Evolutionary conservation across 2,329 filamentous ascomycete species (phyloP).

Genomic region (Claviceps arundinis): DNA sequence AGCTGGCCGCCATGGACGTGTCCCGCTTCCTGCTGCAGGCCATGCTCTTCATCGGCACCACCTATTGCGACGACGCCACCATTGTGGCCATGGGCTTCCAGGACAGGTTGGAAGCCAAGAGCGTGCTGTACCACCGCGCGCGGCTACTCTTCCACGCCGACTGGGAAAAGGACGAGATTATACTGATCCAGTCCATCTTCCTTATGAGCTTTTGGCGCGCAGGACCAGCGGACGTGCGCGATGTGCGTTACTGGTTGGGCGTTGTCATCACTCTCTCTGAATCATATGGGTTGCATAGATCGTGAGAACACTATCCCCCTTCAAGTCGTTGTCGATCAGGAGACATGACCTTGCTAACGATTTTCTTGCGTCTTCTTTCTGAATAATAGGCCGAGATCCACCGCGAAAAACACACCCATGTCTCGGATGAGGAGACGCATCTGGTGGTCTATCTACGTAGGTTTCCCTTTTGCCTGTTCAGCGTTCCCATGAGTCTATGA

Average conservation of each 20-base stretch:
- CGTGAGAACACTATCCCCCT: constrained; percentile 10
- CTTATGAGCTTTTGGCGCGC: constrained; percentile 43
- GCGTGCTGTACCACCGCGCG: constrained; percentile 34
- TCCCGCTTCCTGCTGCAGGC: constrained; percentile 38
- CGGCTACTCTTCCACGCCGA: constrained; percentile 40
- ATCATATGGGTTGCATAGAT: constrained; percentile 31
- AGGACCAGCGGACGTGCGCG: constrained; percentile 32
- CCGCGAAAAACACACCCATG: constrained; percentile 14
- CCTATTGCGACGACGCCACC: constrained; percentile 34
- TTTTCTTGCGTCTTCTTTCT: background rate
- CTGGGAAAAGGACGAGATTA: constrained; percentile 36
- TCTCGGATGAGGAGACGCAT: constrained; percentile 29
- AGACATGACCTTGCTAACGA: too few relatives aligned
- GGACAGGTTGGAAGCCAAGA: constrained; percentile 36
- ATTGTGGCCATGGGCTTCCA: constrained; percentile 31
- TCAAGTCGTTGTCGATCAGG: too few relatives aligned
- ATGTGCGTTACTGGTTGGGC: constrained; percentile 36
- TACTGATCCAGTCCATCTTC: constrained; percentile 37
- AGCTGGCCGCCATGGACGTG: constrained; percentile 26
- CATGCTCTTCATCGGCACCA: constrained; percentile 41
- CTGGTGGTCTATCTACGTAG: constrained; percentile 41
- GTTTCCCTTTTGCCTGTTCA: constrained; percentile 7
- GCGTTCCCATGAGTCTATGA: background rate
- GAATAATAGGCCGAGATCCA: constrained; percentile 13
- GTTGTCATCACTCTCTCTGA: constrained; percentile 38